These are phyloP conservation scores for Abelmoschus esculentus DNA, from an alignment of 345 rosid genomes.

Conservation along the genomic window DNA sequence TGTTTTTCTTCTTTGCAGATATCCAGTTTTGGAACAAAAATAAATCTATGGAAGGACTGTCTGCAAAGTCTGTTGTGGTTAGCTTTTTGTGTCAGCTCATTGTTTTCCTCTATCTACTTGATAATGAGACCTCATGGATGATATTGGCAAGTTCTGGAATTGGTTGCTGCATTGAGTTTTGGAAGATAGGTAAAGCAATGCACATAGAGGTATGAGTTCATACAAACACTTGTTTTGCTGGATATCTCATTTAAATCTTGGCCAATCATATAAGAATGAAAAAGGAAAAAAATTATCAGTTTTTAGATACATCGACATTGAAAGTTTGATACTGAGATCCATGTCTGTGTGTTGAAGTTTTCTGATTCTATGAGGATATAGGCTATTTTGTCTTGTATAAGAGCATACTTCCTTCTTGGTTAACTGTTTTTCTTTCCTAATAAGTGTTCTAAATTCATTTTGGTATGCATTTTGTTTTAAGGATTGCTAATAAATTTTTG, in stretches of 20 bases:
- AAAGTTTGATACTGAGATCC: not conserved
- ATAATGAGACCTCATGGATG: slow-evolving; percentile 99
- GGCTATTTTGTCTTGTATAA: not conserved
- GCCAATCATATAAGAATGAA: not conserved
- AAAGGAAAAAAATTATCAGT: not conserved
- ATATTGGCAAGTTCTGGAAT: slow-evolving; percentile 94
- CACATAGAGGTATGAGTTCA: slow-evolving; percentile 71
- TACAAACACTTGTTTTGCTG: not conserved
- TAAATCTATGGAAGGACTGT: slow-evolving; percentile 98
- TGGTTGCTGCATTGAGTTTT: slow-evolving; percentile 94
- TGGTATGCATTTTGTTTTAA: too few relatives aligned
- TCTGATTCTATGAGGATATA: not conserved
- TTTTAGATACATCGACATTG: not conserved
- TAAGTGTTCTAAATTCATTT: not conserved
- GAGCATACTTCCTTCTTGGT: not conserved
- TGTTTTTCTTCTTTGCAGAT: slow-evolving; percentile 41
- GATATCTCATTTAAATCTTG: not conserved
- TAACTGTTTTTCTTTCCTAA: not conserved
- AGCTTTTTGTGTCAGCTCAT: slow-evolving; percentile 85
- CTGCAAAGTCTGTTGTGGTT: slow-evolving; percentile 92
- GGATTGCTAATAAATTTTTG: too few relatives aligned
- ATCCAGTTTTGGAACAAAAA: slow-evolving; percentile 99
- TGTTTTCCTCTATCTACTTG: slow-evolving; percentile 88
- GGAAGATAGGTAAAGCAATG: slow-evolving; percentile 99
- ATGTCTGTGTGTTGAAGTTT: not conserved